Evolutionary conservation across 2,329 filamentous ascomycete genomes (phyloP).

Genomic region (Trichoderma harzianum): DNA sequence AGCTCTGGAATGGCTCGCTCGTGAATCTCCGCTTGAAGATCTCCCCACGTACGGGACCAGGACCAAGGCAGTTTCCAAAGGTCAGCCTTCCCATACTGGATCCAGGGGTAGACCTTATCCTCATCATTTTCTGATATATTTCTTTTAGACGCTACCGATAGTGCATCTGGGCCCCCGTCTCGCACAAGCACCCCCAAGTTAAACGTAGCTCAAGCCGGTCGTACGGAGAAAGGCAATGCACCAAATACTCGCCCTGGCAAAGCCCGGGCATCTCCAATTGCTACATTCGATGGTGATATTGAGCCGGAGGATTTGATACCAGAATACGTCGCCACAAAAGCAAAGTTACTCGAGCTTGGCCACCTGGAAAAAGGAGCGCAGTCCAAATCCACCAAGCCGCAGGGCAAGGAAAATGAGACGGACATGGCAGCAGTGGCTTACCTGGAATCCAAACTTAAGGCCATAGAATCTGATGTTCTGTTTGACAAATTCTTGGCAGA

Average conservation of each 20-base stretch:
- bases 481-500: conserved; percentile 68
- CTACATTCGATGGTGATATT: conserved; percentile 64
- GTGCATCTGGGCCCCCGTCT: conserved; percentile 46
- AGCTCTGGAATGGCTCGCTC: conserved; percentile 84
- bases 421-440: conserved; percentile 54
- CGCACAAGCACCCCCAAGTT: conserved; percentile 49
- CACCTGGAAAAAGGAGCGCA: conserved; percentile 22
- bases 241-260: conserved; percentile 27
- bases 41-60: conserved; percentile 65
- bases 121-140: conserved; percentile 13
- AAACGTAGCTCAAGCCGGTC: conserved; percentile 25
- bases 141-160: conserved; percentile 44
- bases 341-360: conserved; percentile 57
- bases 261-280: conserved; percentile 31
- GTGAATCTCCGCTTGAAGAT: conserved; percentile 66
- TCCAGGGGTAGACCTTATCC: not conserved
- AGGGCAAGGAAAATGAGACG: conserved; percentile 26
- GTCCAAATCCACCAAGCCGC: conserved; percentile 15
- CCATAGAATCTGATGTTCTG: conserved; percentile 73
- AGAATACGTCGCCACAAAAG: conserved; percentile 72
- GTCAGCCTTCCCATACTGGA: conserved; percentile 22
- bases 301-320: conserved; percentile 73
- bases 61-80: conserved; percentile 37
- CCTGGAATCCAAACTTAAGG: conserved; percentile 68
- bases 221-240: conserved; percentile 35